Base-by-base conservation (phyloP, 352 stramenopile genomes). In the Pythium biforme region DNA sequence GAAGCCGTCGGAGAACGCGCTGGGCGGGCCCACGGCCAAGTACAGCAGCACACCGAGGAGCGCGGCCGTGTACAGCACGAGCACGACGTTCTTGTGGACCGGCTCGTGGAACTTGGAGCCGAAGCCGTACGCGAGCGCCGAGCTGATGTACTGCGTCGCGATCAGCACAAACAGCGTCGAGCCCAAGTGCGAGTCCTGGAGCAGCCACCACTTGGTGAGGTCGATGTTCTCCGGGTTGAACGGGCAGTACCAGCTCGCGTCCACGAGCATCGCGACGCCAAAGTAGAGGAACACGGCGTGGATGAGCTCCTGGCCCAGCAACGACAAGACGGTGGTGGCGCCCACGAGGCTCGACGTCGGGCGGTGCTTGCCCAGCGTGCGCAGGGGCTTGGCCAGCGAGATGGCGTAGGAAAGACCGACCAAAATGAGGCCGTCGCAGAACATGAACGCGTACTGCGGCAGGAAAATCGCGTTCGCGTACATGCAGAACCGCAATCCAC, bases 391-490 rank as follows among this genome's bases (percentile, higher is more conserved):
- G 34, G 80, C 76, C 31, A 94, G 67, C 22, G 74, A 84, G 54
- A 95, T 88, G 3, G 73, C 78, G 56, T 88, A 95, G 37, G 83
- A 90, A 33, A 90, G 67, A 0, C 75, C 73, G 10, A 94, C 76
- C 9, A 90, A 61, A 37, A 74, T 80, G 45, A 94, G 68, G 0
- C 81, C 86, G 63, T 92, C 82, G 33, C 54, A 68, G 41, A 86
- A 75, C 23, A 93, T 81, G 78, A 84, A 97, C 48, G 69, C 77
- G 75, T 76, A 94, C 59, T 90, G 66, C 3, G 79, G 76, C 50
- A 95, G 63, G 22, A 77, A 88, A n/a, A 95, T 73, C 4, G 55
- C 66, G 58, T 94, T 78, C 50, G 82, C 91, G 55, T 87, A 92
- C 72, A 76, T 74, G 31, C 79, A 76, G 50, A 94, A 71, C 10